Evolutionary conservation across 106 monocot genomes (phyloP), one percentile per base, ranked within the genome.

Genomic region (Amphibolis antarctica): DNA sequence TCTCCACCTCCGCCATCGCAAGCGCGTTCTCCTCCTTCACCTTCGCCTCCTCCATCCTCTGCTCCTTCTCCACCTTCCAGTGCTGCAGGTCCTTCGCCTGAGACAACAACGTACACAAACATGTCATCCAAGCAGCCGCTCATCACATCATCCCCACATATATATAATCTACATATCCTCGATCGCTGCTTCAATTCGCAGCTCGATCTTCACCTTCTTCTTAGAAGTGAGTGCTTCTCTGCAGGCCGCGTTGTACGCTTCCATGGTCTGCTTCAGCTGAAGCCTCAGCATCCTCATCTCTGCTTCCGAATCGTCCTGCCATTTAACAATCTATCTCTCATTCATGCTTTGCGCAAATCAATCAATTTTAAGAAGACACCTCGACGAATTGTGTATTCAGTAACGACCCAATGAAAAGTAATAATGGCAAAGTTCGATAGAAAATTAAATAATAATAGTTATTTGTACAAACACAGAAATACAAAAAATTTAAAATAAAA

Each of bases 61-160:
- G 70, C 72, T 73, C 77, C 53, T 89, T 80, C 53, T 80, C 82
- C 30, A 42, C 63, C 65, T 82, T 89, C 82, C 77, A 82, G 11
- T 80, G 67, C 12, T 79, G 74, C 10, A 85, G 75, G 26, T 89
- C 82, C 28, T 60, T 69, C 0, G 84, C 79, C 85, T 89, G 55
- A 5, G 53, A n/a, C n/a, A 2, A 36, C 36, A 7, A 7, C 4
- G 7, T 2, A 36, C 36, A 36, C 36, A 36, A 36, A n/a, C n/a
- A n/a, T n/a, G n/a, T n/a, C n/a, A n/a, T n/a, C n/a, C n/a, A n/a
- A n/a, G n/a, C n/a, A n/a, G n/a, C n/a, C 36, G 7, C 7, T 36
- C 2, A 36, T 36, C 7, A 36, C 36, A 7, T 36, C 36, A 36
- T 4, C 36, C 36, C 36, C 36, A 7, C 7, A 36, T 36, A 36